Evolutionary conservation across 1,284 basidiomycete genomes (phyloP), one percentile per base, ranked within the genome.

Genomic region (Cystobasidiaceae sp.): DNA sequence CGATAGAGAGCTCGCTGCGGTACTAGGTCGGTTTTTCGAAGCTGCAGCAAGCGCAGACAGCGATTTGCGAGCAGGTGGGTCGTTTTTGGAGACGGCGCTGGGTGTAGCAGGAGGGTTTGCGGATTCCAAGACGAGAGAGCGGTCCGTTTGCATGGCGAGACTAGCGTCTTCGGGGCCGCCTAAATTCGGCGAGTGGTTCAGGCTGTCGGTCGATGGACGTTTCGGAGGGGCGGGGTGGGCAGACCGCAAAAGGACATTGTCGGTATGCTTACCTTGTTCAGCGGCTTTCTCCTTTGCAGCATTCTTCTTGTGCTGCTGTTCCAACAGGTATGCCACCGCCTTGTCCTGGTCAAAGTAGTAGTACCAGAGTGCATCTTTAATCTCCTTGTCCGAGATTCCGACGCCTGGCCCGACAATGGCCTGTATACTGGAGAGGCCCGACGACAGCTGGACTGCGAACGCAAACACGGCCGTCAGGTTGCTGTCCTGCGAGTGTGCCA

Each of bases 341-440:
- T 86, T 82, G 43, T 90, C 85, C 19, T 89, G 82, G 73, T 97
- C 86, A 73, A 96, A 97, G 78, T 89, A 90, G 71, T 82, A 85
- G 71, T 97, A 86, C 88, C 92, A 97, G 46, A 97, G 80, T 0
- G 84, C 82, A 70, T 93, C 88, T 73, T 84, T 85, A 75, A 98
- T 88, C 55, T 84, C 82, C 41, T 79, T 77, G 74, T 94, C 89
- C 37, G 86, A 80, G 52, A 94, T 78, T 33, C 85, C 73, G 6
- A 81, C 82, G 74, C 85, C 81, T 67, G 84, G 80, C 23, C 90
- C 90, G 41, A 96, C 76, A 17, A 87, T 76, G 15, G 80, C 77
- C 65, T 85, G 81, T 19, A 92, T 84, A 69, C 83, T 80, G 21
- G 86, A 85, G 33, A 92, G 72, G 4, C 84, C 86, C 32, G 84